These are phyloP conservation scores for Morella rubra DNA, from an alignment of 306 rosid genomes.

Conservation along the genomic window DNA sequence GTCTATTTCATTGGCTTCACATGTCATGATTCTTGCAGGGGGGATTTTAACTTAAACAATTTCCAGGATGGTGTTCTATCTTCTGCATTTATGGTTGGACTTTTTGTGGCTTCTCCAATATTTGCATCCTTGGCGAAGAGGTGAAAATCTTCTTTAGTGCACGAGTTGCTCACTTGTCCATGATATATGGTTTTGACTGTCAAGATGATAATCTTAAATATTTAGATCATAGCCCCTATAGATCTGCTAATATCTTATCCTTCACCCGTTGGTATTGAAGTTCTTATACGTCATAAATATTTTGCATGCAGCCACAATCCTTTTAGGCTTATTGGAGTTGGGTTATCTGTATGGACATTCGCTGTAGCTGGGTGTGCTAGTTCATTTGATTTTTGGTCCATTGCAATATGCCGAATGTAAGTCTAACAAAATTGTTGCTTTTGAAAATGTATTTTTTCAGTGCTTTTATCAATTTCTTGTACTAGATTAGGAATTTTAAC, in stretches of 20 bases:
- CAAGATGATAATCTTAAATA: not conserved
- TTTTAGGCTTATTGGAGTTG: conserved; percentile 93
- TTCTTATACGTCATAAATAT: conserved; percentile 20
- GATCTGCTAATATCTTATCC: not conserved
- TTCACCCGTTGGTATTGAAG: not conserved
- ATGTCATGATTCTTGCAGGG: conserved; percentile 47
- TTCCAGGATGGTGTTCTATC: conserved; percentile 90
- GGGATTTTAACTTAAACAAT: conserved; percentile 81
- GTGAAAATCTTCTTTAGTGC: conserved; percentile 34
- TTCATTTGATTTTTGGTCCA: conserved; percentile 88
- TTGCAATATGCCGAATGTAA: conserved; percentile 82
- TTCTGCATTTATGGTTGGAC: conserved; percentile 97
- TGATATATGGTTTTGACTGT: not conserved
- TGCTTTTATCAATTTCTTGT: conserved; percentile 26
- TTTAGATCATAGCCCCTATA: not conserved
- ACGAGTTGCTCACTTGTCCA: conserved; percentile 1
- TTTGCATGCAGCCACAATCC: conserved; percentile 74
- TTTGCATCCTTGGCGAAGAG: conserved; percentile 87
- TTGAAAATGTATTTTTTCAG: conserved; percentile 2
- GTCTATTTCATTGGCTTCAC: conserved; percentile 1
- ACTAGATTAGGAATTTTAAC: conserved; percentile 20
- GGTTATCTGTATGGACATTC: conserved; percentile 90
- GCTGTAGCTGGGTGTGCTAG: conserved; percentile 80
- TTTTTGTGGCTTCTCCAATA: conserved; percentile 82
- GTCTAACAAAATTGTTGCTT: conserved; percentile 18